Percentiles rank a stretch among this genome's conserved stretches.
Evolutionary conservation across 2,329 filamentous ascomycete species (phyloP).

Genomic region (Trichoderma endophyticum): DNA sequence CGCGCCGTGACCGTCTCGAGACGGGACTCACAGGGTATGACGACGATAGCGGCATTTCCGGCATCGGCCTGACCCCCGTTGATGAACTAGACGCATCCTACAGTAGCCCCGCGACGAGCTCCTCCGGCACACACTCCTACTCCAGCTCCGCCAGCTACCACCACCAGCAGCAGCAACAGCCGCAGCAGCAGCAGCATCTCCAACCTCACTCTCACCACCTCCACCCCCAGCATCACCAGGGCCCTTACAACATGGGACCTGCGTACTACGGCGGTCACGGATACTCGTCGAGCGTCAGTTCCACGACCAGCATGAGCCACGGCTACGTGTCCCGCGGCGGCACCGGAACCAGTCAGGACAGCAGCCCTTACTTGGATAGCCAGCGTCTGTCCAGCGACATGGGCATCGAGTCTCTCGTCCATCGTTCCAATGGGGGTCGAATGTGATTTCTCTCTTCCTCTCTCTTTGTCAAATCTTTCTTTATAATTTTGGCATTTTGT

Average conservation of each 20-base stretch:
- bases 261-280: slow-evolving; percentile 36
- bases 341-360: slow-evolving; percentile 33
- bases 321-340: slow-evolving; percentile 30
- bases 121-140: slow-evolving; percentile 42
- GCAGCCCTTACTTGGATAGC: slow-evolving; percentile 47
- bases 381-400: slow-evolving; percentile 56
- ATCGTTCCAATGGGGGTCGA: slow-evolving; percentile 41
- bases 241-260: slow-evolving; percentile 26
- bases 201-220: slow-evolving; percentile 16
- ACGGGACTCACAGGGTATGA: slow-evolving; percentile 49
- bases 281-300: slow-evolving; percentile 55
- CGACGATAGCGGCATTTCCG: slow-evolving; percentile 70
- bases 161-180: slow-evolving; percentile 28
- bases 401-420: slow-evolving; percentile 59
- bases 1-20: slow-evolving; percentile 62
- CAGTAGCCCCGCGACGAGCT: slow-evolving; percentile 52
- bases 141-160: slow-evolving; percentile 33
- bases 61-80: slow-evolving; percentile 56
- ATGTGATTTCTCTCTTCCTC: slow-evolving; percentile 14
- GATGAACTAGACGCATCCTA: slow-evolving; percentile 58
- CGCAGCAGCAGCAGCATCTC: slow-evolving; percentile 25
- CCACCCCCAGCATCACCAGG: slow-evolving; percentile 21
- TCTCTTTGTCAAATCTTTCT: neutral
- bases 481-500: neutral
- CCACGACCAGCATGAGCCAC: slow-evolving; percentile 40